A percentile compares a stretch with the other conserved stretches of the same genome.
phyloP scores from a whole-genome alignment of 495 filamentous ascomycete genomes.

The Copromyces sp. region DNA sequence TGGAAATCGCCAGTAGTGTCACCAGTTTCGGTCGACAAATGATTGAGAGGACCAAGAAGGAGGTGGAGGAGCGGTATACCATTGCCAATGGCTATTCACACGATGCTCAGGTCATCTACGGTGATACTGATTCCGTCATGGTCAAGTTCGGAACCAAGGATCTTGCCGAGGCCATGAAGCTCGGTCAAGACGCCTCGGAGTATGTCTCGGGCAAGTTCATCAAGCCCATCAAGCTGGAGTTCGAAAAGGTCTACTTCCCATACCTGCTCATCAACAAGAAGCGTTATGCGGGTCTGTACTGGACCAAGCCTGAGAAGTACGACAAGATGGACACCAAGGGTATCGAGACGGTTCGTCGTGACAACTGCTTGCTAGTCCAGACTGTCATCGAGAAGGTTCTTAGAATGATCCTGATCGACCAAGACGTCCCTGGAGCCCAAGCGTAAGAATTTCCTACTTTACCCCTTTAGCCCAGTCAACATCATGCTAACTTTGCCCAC shows the following conservation, averaged over 20 bases:
- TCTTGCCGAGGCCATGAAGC: slow-evolving; percentile 79
- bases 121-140: slow-evolving; percentile 99
- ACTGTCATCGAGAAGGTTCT: slow-evolving; percentile 96
- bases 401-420: slow-evolving; percentile 89
- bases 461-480: neutral
- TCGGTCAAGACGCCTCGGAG: slow-evolving; percentile 80
- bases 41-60: slow-evolving; percentile 93
- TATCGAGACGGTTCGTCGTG: slow-evolving; percentile 94
- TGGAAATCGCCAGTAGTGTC: slow-evolving; percentile 91
- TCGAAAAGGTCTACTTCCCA: slow-evolving; percentile 98
- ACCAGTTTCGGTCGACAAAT: slow-evolving; percentile 94
- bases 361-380: slow-evolving; percentile 92
- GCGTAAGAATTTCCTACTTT: slow-evolving; percentile 52
- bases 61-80: slow-evolving; percentile 80
- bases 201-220: slow-evolving; percentile 86
- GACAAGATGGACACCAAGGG: slow-evolving; percentile 99
- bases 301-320: slow-evolving; percentile 87
- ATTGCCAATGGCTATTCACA: slow-evolving; percentile 90
- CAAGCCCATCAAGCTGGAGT: slow-evolving; percentile 96
- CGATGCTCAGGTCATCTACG: slow-evolving; percentile 94
- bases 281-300: slow-evolving; percentile 93
- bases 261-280: slow-evolving; percentile 99
- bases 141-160: slow-evolving; percentile 92
- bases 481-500: slow-evolving; percentile 9
- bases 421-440: slow-evolving; percentile 79